These are phyloP conservation scores for Colletotrichum caudatum DNA, from an alignment of 2,329 filamentous ascomycete species.

Conservation along the genomic window DNA sequence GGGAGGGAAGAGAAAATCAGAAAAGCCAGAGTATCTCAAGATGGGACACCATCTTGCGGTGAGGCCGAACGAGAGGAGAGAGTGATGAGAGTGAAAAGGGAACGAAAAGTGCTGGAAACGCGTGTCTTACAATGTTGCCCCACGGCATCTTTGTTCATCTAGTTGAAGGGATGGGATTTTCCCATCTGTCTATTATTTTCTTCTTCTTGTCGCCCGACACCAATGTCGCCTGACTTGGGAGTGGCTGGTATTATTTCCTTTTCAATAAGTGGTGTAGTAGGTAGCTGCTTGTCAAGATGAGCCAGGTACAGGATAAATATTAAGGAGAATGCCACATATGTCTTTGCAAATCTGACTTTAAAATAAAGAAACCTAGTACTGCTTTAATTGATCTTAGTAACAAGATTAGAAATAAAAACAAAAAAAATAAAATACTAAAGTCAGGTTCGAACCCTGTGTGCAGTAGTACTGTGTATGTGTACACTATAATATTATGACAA, in stretches of 20 bases:
- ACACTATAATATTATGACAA: background rate
- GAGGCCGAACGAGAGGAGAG: background rate
- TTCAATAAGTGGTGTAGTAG: slow-evolving; percentile 23
- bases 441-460: slow-evolving; percentile 33
- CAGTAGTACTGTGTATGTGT: slow-evolving; percentile 5
- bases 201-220: slow-evolving; percentile 20
- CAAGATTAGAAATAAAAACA: background rate
- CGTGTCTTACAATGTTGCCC: slow-evolving; percentile 47
- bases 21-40: slow-evolving; percentile 10
- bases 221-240: background rate
- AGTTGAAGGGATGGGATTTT: slow-evolving; percentile 22
- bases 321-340: slow-evolving; percentile 20
- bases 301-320: slow-evolving; percentile 17
- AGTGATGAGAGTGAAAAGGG: slow-evolving; percentile 1
- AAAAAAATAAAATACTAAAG: background rate
- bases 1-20: slow-evolving; percentile 7
- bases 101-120: slow-evolving; percentile 38
- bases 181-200: slow-evolving; percentile 24
- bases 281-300: slow-evolving; percentile 22
- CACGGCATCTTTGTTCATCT: slow-evolving; percentile 50
- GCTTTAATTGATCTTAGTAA: background rate
- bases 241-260: background rate
- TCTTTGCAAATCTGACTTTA: background rate
- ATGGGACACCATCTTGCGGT: slow-evolving; percentile 14
- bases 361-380: too few species aligned